Base-by-base conservation (phyloP, 2,329 filamentous ascomycete genomes). In the Trichoderma atrobrunneum region DNA sequence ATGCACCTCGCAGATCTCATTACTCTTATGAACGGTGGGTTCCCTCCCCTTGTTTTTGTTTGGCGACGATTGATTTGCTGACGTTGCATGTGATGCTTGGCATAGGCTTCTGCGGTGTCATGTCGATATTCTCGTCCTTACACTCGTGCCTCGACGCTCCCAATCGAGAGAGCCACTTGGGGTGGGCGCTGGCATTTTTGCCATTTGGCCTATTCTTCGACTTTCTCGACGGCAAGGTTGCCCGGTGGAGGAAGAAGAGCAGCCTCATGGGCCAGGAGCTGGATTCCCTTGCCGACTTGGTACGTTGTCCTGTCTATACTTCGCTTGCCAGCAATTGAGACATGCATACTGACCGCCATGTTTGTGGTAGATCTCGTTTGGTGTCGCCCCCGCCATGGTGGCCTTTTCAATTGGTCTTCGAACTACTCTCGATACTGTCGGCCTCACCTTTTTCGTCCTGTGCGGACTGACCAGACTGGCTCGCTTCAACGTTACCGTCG, bases 181-280 rank as follows among this genome's bases (percentile, higher is more conserved):
- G 93, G 88, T 84, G 91, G 39, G 95, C 96, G 2, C 89, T 99
- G 63, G 89, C 86, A 5, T 93, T 98, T 82, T 92, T 98, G 82
- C 95, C 95, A 0, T 93, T 98, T 73, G 95, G 94, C 6, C 86
- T 98, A 14, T 98, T 98, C 85, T 98, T 98, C 82, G 96, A 99
- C 82, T 97, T 97, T 80, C 94, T 98, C 87, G 96, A 99, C 82
- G 96, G 96, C 79, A 96, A 95, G 80, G 95, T 99, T 71, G 96
- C 96, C 74, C 88, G 96, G 75, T 98, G 96, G 96, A 90, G 96
- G 81, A 92, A 94, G 84, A 99, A 98, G 91, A 96, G 93, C 78
- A 97, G 93, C 78, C 86, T 99, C 80, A 98, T 99, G 95, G 96
- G 96, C 14, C 95, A 98, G 82, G 96, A 99, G 83, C 86, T 99